Base-by-base conservation (phyloP, 2,329 filamentous ascomycete species). In the Bipolaris gigantea region DNA sequence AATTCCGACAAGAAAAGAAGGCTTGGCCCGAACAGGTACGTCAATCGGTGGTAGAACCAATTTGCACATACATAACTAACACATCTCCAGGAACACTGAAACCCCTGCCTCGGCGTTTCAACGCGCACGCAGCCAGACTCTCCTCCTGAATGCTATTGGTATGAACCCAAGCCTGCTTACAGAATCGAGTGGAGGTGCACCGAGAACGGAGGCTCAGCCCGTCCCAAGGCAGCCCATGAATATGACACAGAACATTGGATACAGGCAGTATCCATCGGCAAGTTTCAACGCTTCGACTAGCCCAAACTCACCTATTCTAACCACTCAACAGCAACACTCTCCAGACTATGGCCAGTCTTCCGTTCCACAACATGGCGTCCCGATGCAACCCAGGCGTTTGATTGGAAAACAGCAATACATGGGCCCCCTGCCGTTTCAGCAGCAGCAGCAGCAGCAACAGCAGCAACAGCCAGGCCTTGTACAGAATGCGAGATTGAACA, bases 371-470 rank as follows among this genome's bases (percentile, higher is more conserved):
- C 4, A 16, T 18, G 16, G 13, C 16, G 8, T 38, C 10, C 30
- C 35, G 9, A 8, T 23, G 16, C 35, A 32, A 39, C 30, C 25
- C 9, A 16, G 8, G 2, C 23, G 23, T 8, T n/a, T 9, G 16
- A n/a, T 18, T 18, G 10, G 8, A 1, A 7, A 9, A 11, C 45
- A 39, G 13, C 34, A 19, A 2, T 7, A 23, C 9, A 7, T 36
- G 5, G 27, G 18, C 10, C 6, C 23, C 36, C 10, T 42, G 16
- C 27, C 43, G 38, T 19, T 27, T 40, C 49, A 40, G 4, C 35
- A 48, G 4, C 35, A 48, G 35, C 50, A 36, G n/a, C n/a, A n/a
- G n/a, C n/a, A n/a, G n/a, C n/a, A n/a, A n/a, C 49, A 40, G 4
- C 35, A 48, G 4, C 35, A 48, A 27, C 50, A 36, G 9, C 13